phyloP scores from a whole-genome alignment of 2,329 filamentous ascomycete genomes.

The Botrytis tulipae region DNA sequence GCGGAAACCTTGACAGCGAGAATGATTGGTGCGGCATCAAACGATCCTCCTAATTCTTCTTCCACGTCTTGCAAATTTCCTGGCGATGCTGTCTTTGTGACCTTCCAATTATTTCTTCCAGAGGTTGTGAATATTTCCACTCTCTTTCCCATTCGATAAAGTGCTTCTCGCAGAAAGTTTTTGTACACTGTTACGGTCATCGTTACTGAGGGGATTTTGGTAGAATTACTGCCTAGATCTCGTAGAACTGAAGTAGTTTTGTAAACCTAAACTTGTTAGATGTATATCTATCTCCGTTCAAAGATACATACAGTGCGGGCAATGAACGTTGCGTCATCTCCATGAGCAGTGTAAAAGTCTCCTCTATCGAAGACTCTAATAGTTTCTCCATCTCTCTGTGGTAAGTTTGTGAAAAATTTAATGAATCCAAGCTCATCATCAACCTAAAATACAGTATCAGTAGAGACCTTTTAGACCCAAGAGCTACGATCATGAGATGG shows the following conservation, averaged over 20 bases:
- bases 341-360: slow-evolving; percentile 95
- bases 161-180: slow-evolving; percentile 89
- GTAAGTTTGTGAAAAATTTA: slow-evolving; percentile 88
- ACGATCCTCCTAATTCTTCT: slow-evolving; percentile 86
- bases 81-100: slow-evolving; percentile 87
- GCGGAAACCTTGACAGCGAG: slow-evolving; percentile 89
- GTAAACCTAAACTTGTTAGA: slow-evolving; percentile 63
- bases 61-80: slow-evolving; percentile 97
- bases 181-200: slow-evolving; percentile 94
- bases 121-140: slow-evolving; percentile 84
- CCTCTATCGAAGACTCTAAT: slow-evolving; percentile 90
- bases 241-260: slow-evolving; percentile 95
- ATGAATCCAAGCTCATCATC: slow-evolving; percentile 98
- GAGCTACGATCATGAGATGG: slow-evolving; percentile 16
- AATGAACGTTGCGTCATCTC: slow-evolving; percentile 79
- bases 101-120: slow-evolving; percentile 86
- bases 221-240: slow-evolving; percentile 80
- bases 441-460: slow-evolving; percentile 53
- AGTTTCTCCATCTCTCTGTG: slow-evolving; percentile 67
- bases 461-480: slow-evolving; percentile 3
- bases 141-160: slow-evolving; percentile 87
- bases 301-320: slow-evolving; percentile 61
- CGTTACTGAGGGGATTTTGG: slow-evolving; percentile 88
- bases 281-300: background rate
- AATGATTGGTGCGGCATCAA: slow-evolving; percentile 91